A percentile compares a stretch with the other conserved stretches of the same genome.
phyloP scores from a whole-genome alignment of 768 basidiomycete genomes.

The Macrolepiota fuliginosa region DNA sequence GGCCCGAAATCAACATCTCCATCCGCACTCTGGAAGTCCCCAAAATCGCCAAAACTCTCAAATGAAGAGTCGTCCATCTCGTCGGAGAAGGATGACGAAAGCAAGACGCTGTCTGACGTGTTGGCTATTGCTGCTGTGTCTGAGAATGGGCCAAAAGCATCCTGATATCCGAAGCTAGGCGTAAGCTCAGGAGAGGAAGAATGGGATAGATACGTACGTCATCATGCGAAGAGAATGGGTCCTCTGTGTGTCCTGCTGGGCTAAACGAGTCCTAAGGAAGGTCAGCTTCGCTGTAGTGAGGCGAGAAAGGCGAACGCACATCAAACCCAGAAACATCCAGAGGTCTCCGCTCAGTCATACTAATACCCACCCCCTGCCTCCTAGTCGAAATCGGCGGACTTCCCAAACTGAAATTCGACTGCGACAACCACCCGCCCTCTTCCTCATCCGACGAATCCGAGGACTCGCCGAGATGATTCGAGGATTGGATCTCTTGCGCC shows the following conservation, averaged over 20 bases:
- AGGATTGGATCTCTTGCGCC: conserved; percentile 66
- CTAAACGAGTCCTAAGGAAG: conserved; percentile 49
- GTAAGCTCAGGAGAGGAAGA: not conserved
- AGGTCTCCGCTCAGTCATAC: conserved; percentile 37
- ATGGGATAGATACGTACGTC: conserved; percentile 36
- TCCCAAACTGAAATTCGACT: conserved; percentile 66
- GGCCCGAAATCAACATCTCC: conserved; percentile 9
- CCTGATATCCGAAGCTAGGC: conserved; percentile 29
- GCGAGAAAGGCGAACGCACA: conserved; percentile 34
- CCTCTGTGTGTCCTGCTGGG: conserved; percentile 32
- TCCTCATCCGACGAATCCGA: conserved; percentile 38
- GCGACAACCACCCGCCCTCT: conserved; percentile 77
- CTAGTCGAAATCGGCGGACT: conserved; percentile 45
- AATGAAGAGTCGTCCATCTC: conserved; percentile 68
- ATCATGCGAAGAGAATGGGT: conserved; percentile 51
- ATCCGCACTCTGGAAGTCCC: conserved; percentile 65
- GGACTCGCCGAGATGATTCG: conserved; percentile 55
- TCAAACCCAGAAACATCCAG: conserved; percentile 48
- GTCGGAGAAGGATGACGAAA: conserved; percentile 52
- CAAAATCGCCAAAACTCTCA: conserved; percentile 77
- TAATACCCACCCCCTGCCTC: conserved; percentile 24
- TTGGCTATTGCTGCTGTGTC: conserved; percentile 48
- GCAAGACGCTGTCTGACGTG: conserved; percentile 49
- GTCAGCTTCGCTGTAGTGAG: not conserved
- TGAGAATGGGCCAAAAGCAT: conserved; percentile 80